Evolutionary conservation across 2,329 filamentous ascomycete genomes (phyloP), one percentile per base, ranked within the genome.

Genomic region (Capronia epimyces): DNA sequence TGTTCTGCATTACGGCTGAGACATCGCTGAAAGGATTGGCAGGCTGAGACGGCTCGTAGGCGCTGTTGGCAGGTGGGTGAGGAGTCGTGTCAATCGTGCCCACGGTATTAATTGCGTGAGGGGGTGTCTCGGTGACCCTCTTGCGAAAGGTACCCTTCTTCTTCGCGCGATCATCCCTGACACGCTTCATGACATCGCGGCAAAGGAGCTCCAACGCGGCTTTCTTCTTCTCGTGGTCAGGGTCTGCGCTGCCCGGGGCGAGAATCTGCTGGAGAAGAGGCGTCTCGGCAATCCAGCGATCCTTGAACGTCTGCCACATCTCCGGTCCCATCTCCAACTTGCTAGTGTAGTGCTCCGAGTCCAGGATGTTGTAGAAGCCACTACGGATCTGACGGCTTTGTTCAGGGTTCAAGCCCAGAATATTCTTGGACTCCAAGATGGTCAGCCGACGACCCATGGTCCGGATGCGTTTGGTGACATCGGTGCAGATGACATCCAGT

Each of bases 381-480:
- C 78, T 76, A 13, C 87, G 80, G 39, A 88, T 73, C 40, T 80
- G 75, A 22, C 87, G 80, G 62, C 78, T 80, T 62, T 84, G 76
- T 62, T 84, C 80, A 5, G 83, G 80, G 53, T 86, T 86, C 58
- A 89, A 73, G 24, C 81, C 81, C 41, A 89, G 74, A 24, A 77
- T 72, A 63, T 85, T 86, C 65, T 89, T 90, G 3, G 86, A 86
- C 52, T 89, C 83, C 1, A 81, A 77, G 39, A 91, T 78, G 1
- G 81, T 83, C 77, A 91, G 82, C n/a, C 79, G 75, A 27, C 74
- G 76, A 43, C 82, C 79, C 50, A 81, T 65, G 10, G 72, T 80
- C 61, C 87, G 80, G 74, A 90, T 83, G 16, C 85, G 76, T 68
- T 93, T 93, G 1, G 86, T 90, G 24, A 91, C 85, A 68, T 91